Conservation (phyloP, 345 rosid species). For the Eucalyptus pumila region DNA sequence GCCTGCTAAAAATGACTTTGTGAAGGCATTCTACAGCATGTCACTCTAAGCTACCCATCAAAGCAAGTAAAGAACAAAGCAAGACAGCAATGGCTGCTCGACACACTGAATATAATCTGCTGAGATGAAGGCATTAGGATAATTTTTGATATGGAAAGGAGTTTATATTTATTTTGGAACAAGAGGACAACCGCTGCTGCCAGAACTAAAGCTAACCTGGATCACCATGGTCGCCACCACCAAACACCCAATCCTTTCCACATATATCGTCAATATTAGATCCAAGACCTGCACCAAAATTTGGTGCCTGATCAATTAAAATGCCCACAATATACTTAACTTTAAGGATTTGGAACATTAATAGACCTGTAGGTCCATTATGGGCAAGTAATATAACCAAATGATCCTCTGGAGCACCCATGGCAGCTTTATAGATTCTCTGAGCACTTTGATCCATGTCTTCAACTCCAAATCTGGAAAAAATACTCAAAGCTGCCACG, state of each 20-base stretch:
- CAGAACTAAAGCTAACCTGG: constrained; percentile 32
- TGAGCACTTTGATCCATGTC: constrained; percentile 58
- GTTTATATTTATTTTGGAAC: background rate
- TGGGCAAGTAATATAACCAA: constrained; percentile 68
- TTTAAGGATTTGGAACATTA: background rate
- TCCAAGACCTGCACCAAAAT: constrained; percentile 60
- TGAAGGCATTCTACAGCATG: background rate
- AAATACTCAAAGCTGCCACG: background rate
- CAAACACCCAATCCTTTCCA: constrained; percentile 63
- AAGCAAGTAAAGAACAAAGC: background rate
- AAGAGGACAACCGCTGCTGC: background rate
- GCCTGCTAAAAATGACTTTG: background rate
- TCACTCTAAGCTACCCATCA: background rate
- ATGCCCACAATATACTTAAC: background rate
- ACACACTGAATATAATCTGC: background rate
- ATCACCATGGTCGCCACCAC: constrained; percentile 93
- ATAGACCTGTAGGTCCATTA: constrained; percentile 73
- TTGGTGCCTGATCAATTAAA: background rate
- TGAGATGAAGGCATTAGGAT: background rate
- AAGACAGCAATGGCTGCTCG: background rate
- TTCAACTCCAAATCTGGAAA: constrained; percentile 61
- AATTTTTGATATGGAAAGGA: background rate
- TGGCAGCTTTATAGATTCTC: constrained; percentile 45
- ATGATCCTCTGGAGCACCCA: constrained; percentile 64
- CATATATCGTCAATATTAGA: constrained; percentile 63